Evolutionary conservation across 202 grass and related monocot species (phyloP).

Genomic region (Saccharum hybrid): DNA sequence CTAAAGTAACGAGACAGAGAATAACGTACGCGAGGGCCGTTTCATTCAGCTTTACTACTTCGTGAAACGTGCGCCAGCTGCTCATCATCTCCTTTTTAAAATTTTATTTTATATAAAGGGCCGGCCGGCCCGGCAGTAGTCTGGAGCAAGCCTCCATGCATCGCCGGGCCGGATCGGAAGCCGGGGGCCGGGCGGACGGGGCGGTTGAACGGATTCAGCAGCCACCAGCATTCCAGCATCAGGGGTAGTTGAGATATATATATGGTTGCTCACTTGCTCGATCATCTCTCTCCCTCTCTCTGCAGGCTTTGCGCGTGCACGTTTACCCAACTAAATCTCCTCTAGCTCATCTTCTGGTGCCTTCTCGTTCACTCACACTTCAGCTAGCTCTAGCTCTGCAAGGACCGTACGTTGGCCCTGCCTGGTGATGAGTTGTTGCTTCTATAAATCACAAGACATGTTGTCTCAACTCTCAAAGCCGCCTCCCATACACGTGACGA

Average conservation of each 20-base stretch:
- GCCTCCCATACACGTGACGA: not conserved
- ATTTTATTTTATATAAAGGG: too few relatives aligned
- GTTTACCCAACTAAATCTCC: conserved; percentile 58
- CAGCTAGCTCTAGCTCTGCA: not conserved
- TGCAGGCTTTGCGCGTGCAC: conserved; percentile 39
- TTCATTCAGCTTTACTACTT: not conserved
- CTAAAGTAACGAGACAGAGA: not conserved
- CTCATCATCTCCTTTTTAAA: not conserved
- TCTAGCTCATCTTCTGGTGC: conserved; percentile 33
- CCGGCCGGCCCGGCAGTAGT: too few relatives aligned
- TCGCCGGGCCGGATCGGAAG: not conserved
- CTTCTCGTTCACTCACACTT: conserved; percentile 38
- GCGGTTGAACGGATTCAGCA: conserved; percentile 41
- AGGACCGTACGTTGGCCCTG: not conserved
- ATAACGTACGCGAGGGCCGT: not conserved
- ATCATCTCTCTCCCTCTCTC: conserved; percentile 32
- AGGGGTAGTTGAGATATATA: conserved; percentile 34
- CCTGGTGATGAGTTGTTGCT: not conserved
- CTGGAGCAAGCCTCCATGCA: conserved; percentile 31
- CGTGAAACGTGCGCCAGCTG: not conserved
- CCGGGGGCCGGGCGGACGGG: conserved; percentile 48
- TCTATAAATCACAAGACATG: conserved; percentile 47
- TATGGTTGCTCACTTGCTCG: conserved; percentile 26
- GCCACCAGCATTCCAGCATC: not conserved
- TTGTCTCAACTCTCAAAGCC: not conserved